These are phyloP conservation scores for Naegleria fowleri DNA, from an alignment of 208 protist species.

Conservation along the genomic window DNA sequence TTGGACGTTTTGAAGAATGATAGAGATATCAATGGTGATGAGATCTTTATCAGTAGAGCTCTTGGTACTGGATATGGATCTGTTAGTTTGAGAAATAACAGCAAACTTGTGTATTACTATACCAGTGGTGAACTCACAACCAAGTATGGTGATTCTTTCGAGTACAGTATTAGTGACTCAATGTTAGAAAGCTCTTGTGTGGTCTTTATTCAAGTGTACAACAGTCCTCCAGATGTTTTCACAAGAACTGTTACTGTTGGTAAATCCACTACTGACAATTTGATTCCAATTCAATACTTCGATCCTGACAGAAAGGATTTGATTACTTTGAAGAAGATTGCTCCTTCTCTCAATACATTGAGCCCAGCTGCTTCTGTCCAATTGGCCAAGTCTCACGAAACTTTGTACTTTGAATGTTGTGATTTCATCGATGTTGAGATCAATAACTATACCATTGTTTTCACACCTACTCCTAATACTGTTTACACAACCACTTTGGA, in stretches of 20 bases:
- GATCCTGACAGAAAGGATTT: not conserved
- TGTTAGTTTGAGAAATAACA: not conserved
- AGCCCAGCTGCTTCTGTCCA: not conserved
- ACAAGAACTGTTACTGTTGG: not conserved
- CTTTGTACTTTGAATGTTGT: not conserved
- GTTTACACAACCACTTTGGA: not conserved
- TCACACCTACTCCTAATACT: not conserved
- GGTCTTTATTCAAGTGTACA: not conserved
- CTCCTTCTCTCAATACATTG: not conserved
- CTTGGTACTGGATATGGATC: not conserved
- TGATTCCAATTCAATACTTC: not conserved
- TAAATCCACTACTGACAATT: not conserved
- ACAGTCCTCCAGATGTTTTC: not conserved
- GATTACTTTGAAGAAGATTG: not conserved
- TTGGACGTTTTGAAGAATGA: constrained; percentile 1
- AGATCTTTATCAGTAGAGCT: not conserved
- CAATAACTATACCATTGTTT: not conserved
- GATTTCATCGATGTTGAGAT: not conserved
- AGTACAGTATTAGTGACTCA: not conserved
- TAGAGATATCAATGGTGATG: constrained; percentile 7
- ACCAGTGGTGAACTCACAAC: not conserved
- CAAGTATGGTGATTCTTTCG: not conserved
- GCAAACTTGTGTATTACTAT: not conserved
- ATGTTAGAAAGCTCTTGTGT: not conserved
- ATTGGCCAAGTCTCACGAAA: not conserved